Evolutionary conservation across 2,329 filamentous ascomycete species (phyloP).

Genomic region (Penicillium hordei): DNA sequence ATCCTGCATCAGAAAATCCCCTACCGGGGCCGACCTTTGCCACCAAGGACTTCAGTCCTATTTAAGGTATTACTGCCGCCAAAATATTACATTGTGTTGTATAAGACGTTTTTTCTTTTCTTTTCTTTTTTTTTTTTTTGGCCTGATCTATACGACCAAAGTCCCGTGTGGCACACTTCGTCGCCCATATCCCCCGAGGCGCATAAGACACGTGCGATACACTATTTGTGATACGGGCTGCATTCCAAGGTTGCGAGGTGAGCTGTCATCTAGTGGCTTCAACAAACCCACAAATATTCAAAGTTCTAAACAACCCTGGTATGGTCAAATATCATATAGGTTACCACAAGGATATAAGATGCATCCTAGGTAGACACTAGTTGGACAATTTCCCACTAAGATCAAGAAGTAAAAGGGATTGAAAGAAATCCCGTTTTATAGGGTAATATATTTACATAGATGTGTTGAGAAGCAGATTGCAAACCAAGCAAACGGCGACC

Average conservation of each 20-base stretch:
- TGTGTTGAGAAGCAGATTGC: neutral
- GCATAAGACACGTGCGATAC: neutral
- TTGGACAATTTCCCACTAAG: neutral
- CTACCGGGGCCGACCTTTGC: no score
- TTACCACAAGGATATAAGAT: neutral
- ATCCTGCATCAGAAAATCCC: neutral
- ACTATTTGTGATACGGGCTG: neutral
- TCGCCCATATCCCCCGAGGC: neutral
- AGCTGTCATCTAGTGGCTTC: neutral
- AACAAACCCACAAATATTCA: neutral
- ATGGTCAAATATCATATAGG: neutral
- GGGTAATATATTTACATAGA: conserved; percentile 7
- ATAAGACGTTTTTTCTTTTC: no score
- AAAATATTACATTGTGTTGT: no score
- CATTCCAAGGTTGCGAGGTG: neutral
- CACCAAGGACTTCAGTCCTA: no score
- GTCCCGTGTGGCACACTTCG: no score
- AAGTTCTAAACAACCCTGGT: neutral
- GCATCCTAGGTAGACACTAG: neutral
- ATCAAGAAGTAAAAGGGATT: neutral
- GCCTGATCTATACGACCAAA: no score
- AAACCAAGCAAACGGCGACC: neutral
- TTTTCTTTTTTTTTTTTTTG: no score
- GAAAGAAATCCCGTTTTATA: neutral
- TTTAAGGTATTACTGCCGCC: no score